phyloP scores from a whole-genome alignment of 768 basidiomycete genomes.

The Boletus vermiculosoides region DNA sequence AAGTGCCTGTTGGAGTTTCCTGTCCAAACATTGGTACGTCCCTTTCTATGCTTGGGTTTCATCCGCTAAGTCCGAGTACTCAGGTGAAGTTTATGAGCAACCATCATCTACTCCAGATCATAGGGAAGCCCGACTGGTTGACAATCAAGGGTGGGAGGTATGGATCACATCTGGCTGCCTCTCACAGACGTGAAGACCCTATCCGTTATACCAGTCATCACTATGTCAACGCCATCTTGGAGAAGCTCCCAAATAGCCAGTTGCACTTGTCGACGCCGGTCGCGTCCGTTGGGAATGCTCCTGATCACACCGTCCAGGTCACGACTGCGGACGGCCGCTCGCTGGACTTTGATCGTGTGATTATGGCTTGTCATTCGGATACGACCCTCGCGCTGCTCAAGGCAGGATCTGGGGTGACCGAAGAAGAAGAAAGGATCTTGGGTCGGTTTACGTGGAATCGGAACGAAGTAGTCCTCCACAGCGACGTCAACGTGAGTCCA shows the following conservation, averaged over 20 bases:
- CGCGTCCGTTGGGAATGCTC: conserved; percentile 38
- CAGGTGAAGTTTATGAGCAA: conserved; percentile 73
- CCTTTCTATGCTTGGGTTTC: background rate
- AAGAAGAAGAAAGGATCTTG: conserved; percentile 55
- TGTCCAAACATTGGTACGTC: conserved; percentile 55
- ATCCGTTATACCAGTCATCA: conserved; percentile 40
- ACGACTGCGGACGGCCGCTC: conserved; percentile 46
- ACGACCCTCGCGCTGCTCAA: conserved; percentile 42
- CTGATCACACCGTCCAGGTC: conserved; percentile 37
- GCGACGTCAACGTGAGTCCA: conserved; percentile 52
- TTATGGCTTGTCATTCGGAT: conserved; percentile 73
- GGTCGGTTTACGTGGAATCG: conserved; percentile 61
- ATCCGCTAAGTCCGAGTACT: background rate
- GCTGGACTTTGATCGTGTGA: conserved; percentile 63
- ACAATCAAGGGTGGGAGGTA: conserved; percentile 74
- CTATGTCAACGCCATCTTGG: conserved; percentile 67
- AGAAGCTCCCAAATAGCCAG: conserved; percentile 48
- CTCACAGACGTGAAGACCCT: background rate
- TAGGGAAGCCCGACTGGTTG: conserved; percentile 68
- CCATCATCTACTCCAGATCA: conserved; percentile 70
- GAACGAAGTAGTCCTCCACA: conserved; percentile 69
- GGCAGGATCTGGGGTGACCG: conserved; percentile 48
- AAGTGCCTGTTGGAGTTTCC: conserved; percentile 71
- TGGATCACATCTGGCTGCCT: conserved; percentile 7
- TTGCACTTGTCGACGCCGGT: conserved; percentile 64